Evolutionary conservation across 768 basidiomycete genomes (phyloP).

Genomic region (Russula sp.): DNA sequence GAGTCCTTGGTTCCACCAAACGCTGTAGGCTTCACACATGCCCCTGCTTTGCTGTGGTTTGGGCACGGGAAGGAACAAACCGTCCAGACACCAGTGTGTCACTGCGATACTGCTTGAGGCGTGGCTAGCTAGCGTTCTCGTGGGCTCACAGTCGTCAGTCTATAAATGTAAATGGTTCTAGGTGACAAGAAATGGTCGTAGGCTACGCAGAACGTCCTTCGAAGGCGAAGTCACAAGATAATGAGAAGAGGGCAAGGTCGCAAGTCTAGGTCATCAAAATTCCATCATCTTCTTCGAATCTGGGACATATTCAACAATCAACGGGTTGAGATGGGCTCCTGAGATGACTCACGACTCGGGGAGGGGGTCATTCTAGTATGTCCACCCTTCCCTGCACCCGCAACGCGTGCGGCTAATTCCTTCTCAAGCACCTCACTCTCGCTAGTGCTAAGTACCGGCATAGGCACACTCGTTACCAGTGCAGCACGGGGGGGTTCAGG

Average conservation of each 20-base stretch:
- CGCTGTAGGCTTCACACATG: background rate
- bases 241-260: too few relatives aligned
- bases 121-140: background rate
- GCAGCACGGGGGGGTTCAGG: background rate
- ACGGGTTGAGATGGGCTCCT: background rate
- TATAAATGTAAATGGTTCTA: background rate
- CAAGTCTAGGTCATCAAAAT: background rate
- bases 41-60: background rate
- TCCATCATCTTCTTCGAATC: background rate
- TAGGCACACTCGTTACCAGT: slow-evolving; percentile 1
- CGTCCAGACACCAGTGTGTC: background rate
- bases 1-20: background rate
- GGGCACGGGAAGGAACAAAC: background rate
- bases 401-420: slow-evolving; percentile 18
- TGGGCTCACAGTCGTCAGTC: background rate
- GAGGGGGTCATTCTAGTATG: background rate
- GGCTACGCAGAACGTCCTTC: background rate
- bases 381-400: slow-evolving; percentile 12
- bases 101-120: background rate
- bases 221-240: background rate
- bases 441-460: slow-evolving; percentile 1
- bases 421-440: slow-evolving; percentile 12
- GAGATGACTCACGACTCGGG: slow-evolving; percentile 10
- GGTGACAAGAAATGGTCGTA: slow-evolving; percentile 8
- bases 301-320: slow-evolving; percentile 3